Evolutionary conservation across 176 grass and related monocot species (phyloP).

Genomic region (Thalia dealbata): DNA sequence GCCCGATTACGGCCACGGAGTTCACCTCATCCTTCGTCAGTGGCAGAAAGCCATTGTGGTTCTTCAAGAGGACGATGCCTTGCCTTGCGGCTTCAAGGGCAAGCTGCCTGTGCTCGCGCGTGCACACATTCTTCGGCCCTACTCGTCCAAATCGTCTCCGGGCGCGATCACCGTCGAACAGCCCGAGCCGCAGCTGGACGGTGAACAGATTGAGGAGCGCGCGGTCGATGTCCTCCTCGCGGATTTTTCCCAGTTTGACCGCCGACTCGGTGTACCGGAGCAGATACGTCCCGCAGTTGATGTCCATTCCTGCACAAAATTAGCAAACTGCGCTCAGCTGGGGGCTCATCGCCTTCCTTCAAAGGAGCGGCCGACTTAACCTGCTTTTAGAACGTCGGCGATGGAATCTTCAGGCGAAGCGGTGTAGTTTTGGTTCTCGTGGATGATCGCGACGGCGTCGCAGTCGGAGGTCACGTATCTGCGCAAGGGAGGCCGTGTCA

Average conservation of each 20-base stretch:
- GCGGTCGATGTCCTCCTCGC: conserved; percentile 68
- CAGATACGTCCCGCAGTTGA: conserved; percentile 85
- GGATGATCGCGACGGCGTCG: conserved; percentile 79
- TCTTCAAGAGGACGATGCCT: conserved; percentile 80
- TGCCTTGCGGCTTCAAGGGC: conserved; percentile 72
- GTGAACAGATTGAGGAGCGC: conserved; percentile 84
- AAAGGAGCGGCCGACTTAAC: conserved; percentile 13
- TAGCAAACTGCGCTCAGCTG: neutral
- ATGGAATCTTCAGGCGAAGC: conserved; percentile 67
- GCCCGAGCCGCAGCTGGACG: conserved; percentile 66
- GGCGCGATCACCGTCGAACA: conserved; percentile 38
- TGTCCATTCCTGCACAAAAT: conserved; percentile 75
- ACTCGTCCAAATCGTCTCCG: conserved; percentile 37
- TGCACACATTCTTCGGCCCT: conserved; percentile 58
- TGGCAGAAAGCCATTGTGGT: conserved; percentile 59
- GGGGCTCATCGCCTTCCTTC: neutral
- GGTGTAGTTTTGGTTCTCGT: conserved; percentile 63
- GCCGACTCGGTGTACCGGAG: conserved; percentile 53
- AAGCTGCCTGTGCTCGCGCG: conserved; percentile 54
- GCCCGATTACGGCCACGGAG: conserved; percentile 58
- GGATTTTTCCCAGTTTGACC: conserved; percentile 55
- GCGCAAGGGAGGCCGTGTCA: neutral
- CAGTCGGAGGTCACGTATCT: conserved; percentile 92
- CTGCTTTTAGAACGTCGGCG: conserved; percentile 89
- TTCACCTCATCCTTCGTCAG: conserved; percentile 39